Conservation (phyloP, 768 basidiomycete species). For the Pilatotrama ljubarskyi region DNA sequence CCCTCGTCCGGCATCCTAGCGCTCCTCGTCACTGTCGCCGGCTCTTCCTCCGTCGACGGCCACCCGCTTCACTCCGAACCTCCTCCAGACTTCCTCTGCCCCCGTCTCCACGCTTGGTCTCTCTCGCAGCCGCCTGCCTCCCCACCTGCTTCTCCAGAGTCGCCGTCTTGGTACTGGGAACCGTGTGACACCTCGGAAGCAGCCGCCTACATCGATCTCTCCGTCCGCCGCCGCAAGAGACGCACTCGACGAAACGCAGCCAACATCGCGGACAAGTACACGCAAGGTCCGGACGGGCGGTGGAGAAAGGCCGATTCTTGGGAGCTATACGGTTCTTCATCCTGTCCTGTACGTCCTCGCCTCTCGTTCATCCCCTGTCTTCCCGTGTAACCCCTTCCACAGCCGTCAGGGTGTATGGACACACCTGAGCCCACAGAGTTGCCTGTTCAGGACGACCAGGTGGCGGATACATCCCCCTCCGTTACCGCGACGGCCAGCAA, state of each 20-base stretch:
- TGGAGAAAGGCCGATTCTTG: conserved; percentile 60
- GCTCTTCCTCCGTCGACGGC: conserved; percentile 46
- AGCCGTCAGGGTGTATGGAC: conserved; percentile 23
- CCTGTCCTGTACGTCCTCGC: conserved; percentile 49
- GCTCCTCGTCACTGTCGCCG: conserved; percentile 55
- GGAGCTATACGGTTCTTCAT: conserved; percentile 70
- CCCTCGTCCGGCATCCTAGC: conserved; percentile 57
- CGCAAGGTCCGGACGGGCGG: conserved; percentile 49
- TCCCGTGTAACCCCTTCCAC: conserved; percentile 11
- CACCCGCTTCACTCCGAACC: conserved; percentile 39
- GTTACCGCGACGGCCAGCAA: conserved; percentile 41
- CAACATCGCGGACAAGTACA: conserved; percentile 55
- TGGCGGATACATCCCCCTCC: neutral
- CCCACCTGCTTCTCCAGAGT: conserved; percentile 13
- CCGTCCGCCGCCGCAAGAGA: conserved; percentile 13
- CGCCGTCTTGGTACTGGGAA: conserved; percentile 10
- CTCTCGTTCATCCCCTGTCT: neutral
- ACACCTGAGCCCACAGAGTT: conserved; percentile 35
- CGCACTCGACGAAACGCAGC: conserved; percentile 4
- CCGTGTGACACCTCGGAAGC: conserved; percentile 9
- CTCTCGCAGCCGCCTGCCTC: conserved; percentile 1
- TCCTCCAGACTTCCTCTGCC: conserved; percentile 67
- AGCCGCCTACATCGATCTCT: conserved; percentile 4
- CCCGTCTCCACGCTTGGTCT: conserved; percentile 29
- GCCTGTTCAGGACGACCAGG: conserved; percentile 51